A percentile compares a stretch with the other conserved stretches of the same genome.
Evolutionary conservation across 2,329 filamentous ascomycete species (phyloP).

Genomic region (Sarocladium kiliense): DNA sequence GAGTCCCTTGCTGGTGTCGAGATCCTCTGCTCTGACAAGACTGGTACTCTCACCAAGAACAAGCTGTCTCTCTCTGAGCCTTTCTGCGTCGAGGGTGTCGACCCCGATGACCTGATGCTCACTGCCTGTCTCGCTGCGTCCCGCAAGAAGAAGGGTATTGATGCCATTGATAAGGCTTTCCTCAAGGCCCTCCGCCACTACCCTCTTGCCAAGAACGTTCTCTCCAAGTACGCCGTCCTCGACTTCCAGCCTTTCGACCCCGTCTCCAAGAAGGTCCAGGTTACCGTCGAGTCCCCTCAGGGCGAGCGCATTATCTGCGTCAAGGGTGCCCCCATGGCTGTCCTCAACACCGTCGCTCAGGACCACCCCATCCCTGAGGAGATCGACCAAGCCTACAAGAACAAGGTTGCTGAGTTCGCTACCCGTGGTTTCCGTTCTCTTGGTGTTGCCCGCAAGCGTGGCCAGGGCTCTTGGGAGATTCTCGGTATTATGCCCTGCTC

Average conservation of each 20-base stretch:
- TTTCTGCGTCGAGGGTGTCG: constrained; percentile 75
- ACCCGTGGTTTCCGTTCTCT: constrained; percentile 91
- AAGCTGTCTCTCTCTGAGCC: constrained; percentile 84
- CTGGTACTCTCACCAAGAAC: constrained; percentile 89
- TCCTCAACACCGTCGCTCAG: constrained; percentile 81
- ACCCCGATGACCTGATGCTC: constrained; percentile 84
- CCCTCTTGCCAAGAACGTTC: constrained; percentile 72
- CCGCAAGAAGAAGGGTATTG: constrained; percentile 93
- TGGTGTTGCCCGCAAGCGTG: constrained; percentile 86
- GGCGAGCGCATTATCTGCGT: constrained; percentile 84
- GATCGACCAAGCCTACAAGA: constrained; percentile 80
- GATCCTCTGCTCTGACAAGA: constrained; percentile 94
- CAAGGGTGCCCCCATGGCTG: constrained; percentile 85
- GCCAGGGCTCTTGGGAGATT: constrained; percentile 78
- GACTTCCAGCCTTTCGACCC: constrained; percentile 88
- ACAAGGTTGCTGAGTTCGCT: constrained; percentile 87
- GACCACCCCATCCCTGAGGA: constrained; percentile 74
- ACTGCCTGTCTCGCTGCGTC: constrained; percentile 86
- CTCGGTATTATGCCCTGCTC: constrained; percentile 94
- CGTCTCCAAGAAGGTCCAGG: constrained; percentile 88
- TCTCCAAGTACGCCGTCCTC: constrained; percentile 79
- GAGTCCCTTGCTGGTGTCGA: constrained; percentile 90
- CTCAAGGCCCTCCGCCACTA: constrained; percentile 80
- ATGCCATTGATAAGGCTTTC: constrained; percentile 93
- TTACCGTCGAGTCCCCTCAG: constrained; percentile 75